Base-by-base conservation (phyloP, 176 grass and related monocot genomes). In the Musa beccarii region DNA sequence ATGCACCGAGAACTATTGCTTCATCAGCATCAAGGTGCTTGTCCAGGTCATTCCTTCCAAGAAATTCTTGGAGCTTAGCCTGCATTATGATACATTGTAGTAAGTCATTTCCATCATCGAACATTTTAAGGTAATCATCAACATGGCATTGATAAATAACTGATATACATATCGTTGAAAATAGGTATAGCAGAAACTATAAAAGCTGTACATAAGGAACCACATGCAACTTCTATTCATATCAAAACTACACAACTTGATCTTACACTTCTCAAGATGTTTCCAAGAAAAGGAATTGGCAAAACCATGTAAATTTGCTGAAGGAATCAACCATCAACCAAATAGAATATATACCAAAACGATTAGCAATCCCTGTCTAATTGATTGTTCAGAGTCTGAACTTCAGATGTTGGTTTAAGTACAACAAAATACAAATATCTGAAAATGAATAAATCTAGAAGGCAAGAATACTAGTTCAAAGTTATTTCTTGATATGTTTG, bases 21-120 rank as follows among this genome's bases (percentile, higher is more conserved):
- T 99, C 96, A 75, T 99, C 96, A 85, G 96, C 96, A 84, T 99
- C 96, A 76, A 99, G 87, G 81, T 99, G 96, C 57, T 84, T 94
- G 85, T 89, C 96, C 20, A 99, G 76, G 69, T 86, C 81, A 11
- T 66, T 89, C n/a, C 88, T 80, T 62, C 91, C 91, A 23, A 99
- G 71, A 90, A 91, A 99, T 84, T 94, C 89, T 29, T 95, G 96
- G 19, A 99, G 85, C 75, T 92, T 99, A 73, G 84, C 83, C 96
- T 99, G 83, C 29, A 82, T 76, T 4, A 43, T 5, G 49, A 77
- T 65, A 52, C 9, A 16, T 19, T 77, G n/a, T 13, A 63, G 14
- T 28, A 65, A 50, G 14, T 16, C 21, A 74, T 17, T 29, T n/a
- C 14, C 43, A 20, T 52, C 9, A 70, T 43, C 4, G 3, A 43